Conservation (phyloP, 2,329 filamentous ascomycete genomes). For the Pyrenochaeta sp. region DNA sequence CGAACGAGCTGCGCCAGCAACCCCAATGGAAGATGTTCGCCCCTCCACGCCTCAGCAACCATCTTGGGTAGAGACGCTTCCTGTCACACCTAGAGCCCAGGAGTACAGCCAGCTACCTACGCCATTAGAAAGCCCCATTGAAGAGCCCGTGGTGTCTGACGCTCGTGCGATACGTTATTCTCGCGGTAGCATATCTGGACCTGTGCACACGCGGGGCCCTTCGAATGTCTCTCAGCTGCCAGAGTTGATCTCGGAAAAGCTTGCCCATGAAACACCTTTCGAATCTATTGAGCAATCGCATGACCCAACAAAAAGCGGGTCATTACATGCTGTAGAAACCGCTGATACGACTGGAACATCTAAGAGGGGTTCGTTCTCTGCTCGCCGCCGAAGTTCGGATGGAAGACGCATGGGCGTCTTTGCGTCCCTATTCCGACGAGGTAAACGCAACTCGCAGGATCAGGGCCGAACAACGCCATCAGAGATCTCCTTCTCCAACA, state of each 20-base stretch:
- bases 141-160: constrained; percentile 58
- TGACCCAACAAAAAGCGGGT: constrained; percentile 40
- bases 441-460: constrained; percentile 59
- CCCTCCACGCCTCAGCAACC: constrained; percentile 47
- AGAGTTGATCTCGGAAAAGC: constrained; percentile 55
- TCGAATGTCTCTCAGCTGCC: constrained; percentile 63
- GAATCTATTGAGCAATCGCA: constrained; percentile 53
- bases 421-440: constrained; percentile 72
- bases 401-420: constrained; percentile 45
- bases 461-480: constrained; percentile 65
- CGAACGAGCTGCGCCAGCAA: constrained; percentile 63
- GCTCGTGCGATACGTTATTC: constrained; percentile 59
- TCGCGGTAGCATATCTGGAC: constrained; percentile 55
- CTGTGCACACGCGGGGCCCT: constrained; percentile 56
- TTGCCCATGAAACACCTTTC: constrained; percentile 38
- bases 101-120: constrained; percentile 41
- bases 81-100: constrained; percentile 23
- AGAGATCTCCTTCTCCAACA: constrained; percentile 81
- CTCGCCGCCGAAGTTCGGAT: constrained; percentile 44
- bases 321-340: constrained; percentile 42
- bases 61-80: constrained; percentile 22
- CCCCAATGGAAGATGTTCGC: constrained; percentile 60
- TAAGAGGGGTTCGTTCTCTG: constrained; percentile 26
- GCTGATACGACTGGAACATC: constrained; percentile 38
- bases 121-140: constrained; percentile 52